Evolutionary conservation across 2,329 filamentous ascomycete genomes (phyloP).

Genomic region (Hymenoscyphus fructigenus): DNA sequence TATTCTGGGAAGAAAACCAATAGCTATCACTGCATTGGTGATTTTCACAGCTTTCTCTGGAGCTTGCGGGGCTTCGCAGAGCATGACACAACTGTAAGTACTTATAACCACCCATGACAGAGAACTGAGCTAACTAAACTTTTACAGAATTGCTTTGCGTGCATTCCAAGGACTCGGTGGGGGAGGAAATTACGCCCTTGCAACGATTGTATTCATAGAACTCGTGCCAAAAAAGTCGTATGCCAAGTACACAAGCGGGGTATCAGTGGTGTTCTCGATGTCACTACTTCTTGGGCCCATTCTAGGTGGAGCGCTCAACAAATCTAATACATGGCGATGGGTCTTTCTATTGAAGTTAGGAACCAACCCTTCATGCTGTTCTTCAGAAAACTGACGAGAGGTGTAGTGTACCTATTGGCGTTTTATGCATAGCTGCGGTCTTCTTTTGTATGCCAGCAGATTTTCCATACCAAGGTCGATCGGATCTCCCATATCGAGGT

Average conservation of each 20-base stretch:
- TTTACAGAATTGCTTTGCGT: constrained; percentile 12
- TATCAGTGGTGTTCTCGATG: constrained; percentile 25
- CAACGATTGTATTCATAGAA: constrained; percentile 50
- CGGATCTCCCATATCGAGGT: not conserved
- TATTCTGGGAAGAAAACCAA: constrained; percentile 1
- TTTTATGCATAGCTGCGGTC: not conserved
- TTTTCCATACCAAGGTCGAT: not conserved
- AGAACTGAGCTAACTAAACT: not conserved
- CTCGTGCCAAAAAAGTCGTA: constrained; percentile 47
- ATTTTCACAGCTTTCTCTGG: constrained; percentile 3
- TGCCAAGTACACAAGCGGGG: constrained; percentile 34
- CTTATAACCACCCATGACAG: not conserved
- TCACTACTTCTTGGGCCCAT: constrained; percentile 33
- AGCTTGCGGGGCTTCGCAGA: constrained; percentile 4
- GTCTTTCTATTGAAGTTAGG: constrained; percentile 56
- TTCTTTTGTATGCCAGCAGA: not conserved
- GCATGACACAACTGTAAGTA: constrained; percentile 3
- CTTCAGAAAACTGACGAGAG: not conserved
- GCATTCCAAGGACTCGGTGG: constrained; percentile 44
- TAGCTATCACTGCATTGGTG: not conserved
- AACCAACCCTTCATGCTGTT: too few relatives aligned
- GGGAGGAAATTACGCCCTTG: constrained; percentile 45
- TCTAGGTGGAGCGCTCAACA: constrained; percentile 19
- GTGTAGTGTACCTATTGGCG: constrained; percentile 4
- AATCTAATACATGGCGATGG: constrained; percentile 22